Evolutionary conservation across 495 filamentous ascomycete genomes (phyloP).

Genomic region (Penicillium canescens): DNA sequence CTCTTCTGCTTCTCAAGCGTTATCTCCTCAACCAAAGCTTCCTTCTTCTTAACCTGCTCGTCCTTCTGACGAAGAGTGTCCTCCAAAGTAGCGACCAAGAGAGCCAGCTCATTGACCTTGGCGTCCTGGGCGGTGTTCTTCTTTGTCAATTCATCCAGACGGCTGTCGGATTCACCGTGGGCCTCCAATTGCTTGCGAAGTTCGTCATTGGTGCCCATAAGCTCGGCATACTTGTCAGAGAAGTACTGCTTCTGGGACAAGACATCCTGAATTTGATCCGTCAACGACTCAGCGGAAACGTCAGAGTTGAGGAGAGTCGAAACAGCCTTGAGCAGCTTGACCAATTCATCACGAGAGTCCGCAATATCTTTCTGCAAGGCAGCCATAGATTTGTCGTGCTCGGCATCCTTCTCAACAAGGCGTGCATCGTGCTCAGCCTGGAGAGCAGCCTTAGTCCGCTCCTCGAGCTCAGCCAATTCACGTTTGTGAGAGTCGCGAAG

Average conservation of each 20-base stretch:
- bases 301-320: constrained; percentile 52
- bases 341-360: constrained; percentile 68
- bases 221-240: constrained; percentile 45
- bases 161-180: constrained; percentile 38
- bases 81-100: constrained; percentile 56
- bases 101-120: constrained; percentile 51
- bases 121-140: constrained; percentile 38
- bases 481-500: constrained; percentile 55
- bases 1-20: constrained; percentile 75
- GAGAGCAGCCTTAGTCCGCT: constrained; percentile 35
- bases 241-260: constrained; percentile 46
- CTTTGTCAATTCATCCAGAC: constrained; percentile 37
- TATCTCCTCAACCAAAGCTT: constrained; percentile 57
- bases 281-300: constrained; percentile 42
- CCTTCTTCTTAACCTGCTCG: constrained; percentile 72
- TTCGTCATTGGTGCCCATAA: constrained; percentile 43
- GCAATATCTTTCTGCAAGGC: constrained; percentile 67
- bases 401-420: constrained; percentile 46
- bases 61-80: constrained; percentile 68
- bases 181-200: constrained; percentile 57
- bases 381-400: constrained; percentile 61
- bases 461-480: constrained; percentile 51
- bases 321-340: constrained; percentile 55
- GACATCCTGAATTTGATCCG: constrained; percentile 50
- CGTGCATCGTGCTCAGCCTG: constrained; percentile 48